Evolutionary conservation across 2,329 filamentous ascomycete species (phyloP).

Genomic region (Colletotrichum falcatum): DNA sequence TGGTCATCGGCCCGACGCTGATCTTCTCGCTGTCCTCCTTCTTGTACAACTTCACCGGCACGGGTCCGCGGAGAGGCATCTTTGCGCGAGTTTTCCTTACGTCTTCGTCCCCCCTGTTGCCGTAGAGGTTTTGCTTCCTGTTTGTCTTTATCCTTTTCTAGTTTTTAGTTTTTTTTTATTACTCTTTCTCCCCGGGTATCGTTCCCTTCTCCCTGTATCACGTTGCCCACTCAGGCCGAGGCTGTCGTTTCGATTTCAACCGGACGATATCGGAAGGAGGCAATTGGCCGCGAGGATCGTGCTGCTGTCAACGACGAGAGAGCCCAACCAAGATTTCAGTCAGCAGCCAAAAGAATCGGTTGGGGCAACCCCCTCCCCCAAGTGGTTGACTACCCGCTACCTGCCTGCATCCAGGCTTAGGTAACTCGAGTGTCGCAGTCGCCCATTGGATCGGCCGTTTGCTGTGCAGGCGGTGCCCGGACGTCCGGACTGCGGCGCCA

Average conservation of each 20-base stretch:
- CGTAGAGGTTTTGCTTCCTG: background rate
- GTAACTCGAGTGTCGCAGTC: background rate
- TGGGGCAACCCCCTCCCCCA: background rate
- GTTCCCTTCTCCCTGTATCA: background rate
- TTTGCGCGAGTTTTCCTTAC: background rate
- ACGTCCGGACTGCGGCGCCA: background rate
- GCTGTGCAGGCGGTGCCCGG: background rate
- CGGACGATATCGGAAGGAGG: background rate
- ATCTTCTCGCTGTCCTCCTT: constrained; percentile 49
- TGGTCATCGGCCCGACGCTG: constrained; percentile 49
- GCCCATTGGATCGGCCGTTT: too few species aligned
- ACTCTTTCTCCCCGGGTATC: background rate
- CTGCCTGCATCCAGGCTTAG: background rate
- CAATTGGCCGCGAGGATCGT: too few species aligned
- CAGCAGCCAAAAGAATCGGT: background rate
- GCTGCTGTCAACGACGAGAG: background rate
- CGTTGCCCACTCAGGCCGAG: background rate
- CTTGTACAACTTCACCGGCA: constrained; percentile 47
- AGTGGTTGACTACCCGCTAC: background rate
- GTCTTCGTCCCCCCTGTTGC: background rate
- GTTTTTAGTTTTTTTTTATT: too few species aligned
- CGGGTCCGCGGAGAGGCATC: constrained; percentile 50
- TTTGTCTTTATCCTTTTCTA: too few species aligned
- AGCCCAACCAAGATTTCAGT: background rate
- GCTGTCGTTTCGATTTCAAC: background rate